Evolutionary conservation across 495 filamentous ascomycete species (phyloP).

Genomic region (Neurospora discreta): DNA sequence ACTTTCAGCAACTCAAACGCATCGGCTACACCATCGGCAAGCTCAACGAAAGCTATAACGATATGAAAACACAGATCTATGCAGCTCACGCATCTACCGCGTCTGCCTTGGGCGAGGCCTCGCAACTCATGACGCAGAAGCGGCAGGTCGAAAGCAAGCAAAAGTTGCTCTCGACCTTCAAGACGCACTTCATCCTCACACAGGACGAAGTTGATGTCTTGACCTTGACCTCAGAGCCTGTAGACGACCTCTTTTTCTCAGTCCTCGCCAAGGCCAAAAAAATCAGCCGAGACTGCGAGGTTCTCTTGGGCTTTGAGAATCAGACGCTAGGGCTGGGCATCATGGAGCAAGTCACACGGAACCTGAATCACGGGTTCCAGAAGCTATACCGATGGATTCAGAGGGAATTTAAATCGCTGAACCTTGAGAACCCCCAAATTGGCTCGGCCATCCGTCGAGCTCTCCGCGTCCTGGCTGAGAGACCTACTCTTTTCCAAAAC

Average conservation of each 20-base stretch:
- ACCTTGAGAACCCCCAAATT: constrained; percentile 91
- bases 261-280: constrained; percentile 72
- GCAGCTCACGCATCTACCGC: constrained; percentile 64
- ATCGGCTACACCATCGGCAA: constrained; percentile 69
- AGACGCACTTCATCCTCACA: constrained; percentile 70
- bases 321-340: constrained; percentile 78
- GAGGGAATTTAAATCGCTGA: constrained; percentile 80
- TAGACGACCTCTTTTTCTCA: constrained; percentile 78
- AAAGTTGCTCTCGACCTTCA: constrained; percentile 70
- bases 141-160: constrained; percentile 77
- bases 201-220: constrained; percentile 64
- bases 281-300: constrained; percentile 78
- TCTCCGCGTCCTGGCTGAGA: constrained; percentile 77
- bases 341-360: constrained; percentile 77
- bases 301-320: constrained; percentile 81
- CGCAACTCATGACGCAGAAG: constrained; percentile 61
- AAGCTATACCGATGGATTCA: constrained; percentile 94
- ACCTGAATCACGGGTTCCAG: constrained; percentile 85
- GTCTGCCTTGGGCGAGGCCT: constrained; percentile 69
- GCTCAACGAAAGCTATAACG: constrained; percentile 70
- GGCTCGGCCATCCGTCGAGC: constrained; percentile 75
- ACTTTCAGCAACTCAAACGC: constrained; percentile 59
- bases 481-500: constrained; percentile 81
- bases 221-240: constrained; percentile 64
- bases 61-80: constrained; percentile 67